Evolutionary conservation across 139 green algal species (phyloP), one percentile per base, ranked within the genome.

Genomic region (Spirogloea muscicola): DNA sequence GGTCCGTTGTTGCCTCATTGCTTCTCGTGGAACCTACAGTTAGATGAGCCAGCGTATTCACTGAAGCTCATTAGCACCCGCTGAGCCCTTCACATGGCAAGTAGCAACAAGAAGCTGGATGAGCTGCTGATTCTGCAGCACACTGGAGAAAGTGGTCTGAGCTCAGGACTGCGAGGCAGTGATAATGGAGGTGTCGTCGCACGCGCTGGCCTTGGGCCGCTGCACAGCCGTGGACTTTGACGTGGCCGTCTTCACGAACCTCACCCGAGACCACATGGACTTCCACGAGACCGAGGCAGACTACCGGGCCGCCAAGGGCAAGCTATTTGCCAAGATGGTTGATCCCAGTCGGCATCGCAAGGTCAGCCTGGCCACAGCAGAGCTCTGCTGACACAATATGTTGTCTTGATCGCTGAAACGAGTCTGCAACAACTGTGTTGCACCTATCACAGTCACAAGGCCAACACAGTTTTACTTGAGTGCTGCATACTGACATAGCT

Each of bases 171-270:
- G 70, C 61, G 59, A 76, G 42, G 72, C 72, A 43, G 76, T 61
- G 34, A 40, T 93, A 3, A 83, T 95, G 75, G 92, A 97, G 80
- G 76, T 83, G 38, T 81, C 58, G 0, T 75, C 48, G 1, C 84
- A 86, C 42, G 74, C 64, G 16, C 70, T 90, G 4, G 48, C 34
- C 13, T 63, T 83, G 46, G 46, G 68, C 16, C 44, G 76, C 58
- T 13, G 51, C 33, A 46, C 69, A 33, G 43, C 84, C 2, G 48
- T 91, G 10, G 82, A 91, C 62, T 68, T 86, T 25, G 52, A 84
- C 52, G 79, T 87, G 25, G 48, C 66, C 1, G 49, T 84, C 25
- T 94, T 92, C 82, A 98, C 91, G 1, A 90, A 90, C 76, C 58
- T 93, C n/a, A 71, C 67, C n/a, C 46, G 76, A 2, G 77, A 89